phyloP scores from a whole-genome alignment of 2,329 filamentous ascomycete species.

The Stachybotrys chlorohalonatus region DNA sequence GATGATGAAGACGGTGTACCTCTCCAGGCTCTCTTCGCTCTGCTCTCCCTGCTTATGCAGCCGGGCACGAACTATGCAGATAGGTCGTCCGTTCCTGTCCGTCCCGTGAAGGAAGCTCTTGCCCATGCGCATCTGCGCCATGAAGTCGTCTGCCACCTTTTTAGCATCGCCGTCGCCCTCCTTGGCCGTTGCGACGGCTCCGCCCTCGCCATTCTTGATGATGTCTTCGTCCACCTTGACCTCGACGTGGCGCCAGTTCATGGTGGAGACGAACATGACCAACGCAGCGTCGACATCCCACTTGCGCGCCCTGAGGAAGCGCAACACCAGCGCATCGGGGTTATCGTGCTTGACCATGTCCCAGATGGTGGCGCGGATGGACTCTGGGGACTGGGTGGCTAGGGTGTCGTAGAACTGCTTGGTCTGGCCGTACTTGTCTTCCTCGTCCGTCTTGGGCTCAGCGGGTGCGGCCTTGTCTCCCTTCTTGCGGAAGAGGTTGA shows the following conservation, averaged over 20 bases:
- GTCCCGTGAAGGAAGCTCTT: slow-evolving; percentile 88
- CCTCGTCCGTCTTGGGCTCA: slow-evolving; percentile 34
- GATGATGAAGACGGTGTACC: slow-evolving; percentile 88
- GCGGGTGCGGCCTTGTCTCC: slow-evolving; percentile 34
- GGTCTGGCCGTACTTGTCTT: slow-evolving; percentile 89
- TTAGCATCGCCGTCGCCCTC: slow-evolving; percentile 48
- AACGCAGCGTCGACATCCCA: slow-evolving; percentile 94
- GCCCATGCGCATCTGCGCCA: slow-evolving; percentile 76
- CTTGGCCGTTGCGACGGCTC: slow-evolving; percentile 51
- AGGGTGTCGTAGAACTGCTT: slow-evolving; percentile 81
- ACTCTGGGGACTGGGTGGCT: slow-evolving; percentile 65
- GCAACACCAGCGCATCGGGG: slow-evolving; percentile 73
- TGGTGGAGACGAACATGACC: slow-evolving; percentile 87
- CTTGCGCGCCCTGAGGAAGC: slow-evolving; percentile 82
- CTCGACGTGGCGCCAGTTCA: slow-evolving; percentile 80
- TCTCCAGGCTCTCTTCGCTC: slow-evolving; percentile 70
- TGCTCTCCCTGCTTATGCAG: slow-evolving; percentile 79
- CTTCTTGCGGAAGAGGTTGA: slow-evolving; percentile 59
- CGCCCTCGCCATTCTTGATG: slow-evolving; percentile 65
- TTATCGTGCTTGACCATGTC: slow-evolving; percentile 92
- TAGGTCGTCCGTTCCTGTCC: slow-evolving; percentile 76
- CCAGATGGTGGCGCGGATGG: slow-evolving; percentile 78
- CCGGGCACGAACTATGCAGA: slow-evolving; percentile 76
- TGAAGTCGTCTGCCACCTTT: slow-evolving; percentile 65
- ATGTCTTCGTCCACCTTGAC: slow-evolving; percentile 87